phyloP scores from a whole-genome alignment of 2,329 filamentous ascomycete species.

The Aspergillus ochraceus region DNA sequence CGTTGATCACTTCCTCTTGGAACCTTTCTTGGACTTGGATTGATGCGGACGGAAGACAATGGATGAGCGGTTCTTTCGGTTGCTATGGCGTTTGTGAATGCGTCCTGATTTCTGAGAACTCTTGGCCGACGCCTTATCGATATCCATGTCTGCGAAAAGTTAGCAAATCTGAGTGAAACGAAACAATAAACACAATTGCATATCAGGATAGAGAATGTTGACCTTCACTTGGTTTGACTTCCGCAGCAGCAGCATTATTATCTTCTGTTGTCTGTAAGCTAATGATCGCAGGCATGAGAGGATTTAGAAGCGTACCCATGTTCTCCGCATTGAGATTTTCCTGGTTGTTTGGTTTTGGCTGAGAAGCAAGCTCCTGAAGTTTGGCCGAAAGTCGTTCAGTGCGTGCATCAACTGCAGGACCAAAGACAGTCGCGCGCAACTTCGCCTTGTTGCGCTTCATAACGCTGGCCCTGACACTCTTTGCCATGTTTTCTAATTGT shows the following conservation, averaged over 20 bases:
- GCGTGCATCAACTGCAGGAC: conserved; percentile 75
- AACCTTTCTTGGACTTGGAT: conserved; percentile 31
- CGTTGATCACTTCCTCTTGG: conserved; percentile 33
- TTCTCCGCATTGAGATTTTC: conserved; percentile 39
- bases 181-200: not conserved
- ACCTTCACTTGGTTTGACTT: conserved; percentile 25
- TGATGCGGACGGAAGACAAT: conserved; percentile 40
- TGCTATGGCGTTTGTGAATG: conserved; percentile 38
- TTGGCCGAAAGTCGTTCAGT: conserved; percentile 83
- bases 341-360: conserved; percentile 66
- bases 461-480: conserved; percentile 75
- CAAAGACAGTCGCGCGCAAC: conserved; percentile 79
- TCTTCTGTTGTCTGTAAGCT: not conserved
- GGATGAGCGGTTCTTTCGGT: conserved; percentile 35
- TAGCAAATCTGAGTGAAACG: conserved; percentile 1
- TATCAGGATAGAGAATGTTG: not conserved
- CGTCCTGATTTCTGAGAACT: conserved; percentile 32
- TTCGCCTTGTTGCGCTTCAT: conserved; percentile 81
- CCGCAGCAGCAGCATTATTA: not conserved
- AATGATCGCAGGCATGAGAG: not conserved
- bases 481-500: conserved; percentile 68
- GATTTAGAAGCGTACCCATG: conserved; percentile 23
- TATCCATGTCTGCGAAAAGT: conserved; percentile 39
- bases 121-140: conserved; percentile 31
- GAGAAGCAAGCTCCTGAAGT: conserved; percentile 74